These are phyloP conservation scores for Physocladia obscura DNA, from an alignment of 192 early-diverging fungal species.

Conservation along the genomic window DNA sequence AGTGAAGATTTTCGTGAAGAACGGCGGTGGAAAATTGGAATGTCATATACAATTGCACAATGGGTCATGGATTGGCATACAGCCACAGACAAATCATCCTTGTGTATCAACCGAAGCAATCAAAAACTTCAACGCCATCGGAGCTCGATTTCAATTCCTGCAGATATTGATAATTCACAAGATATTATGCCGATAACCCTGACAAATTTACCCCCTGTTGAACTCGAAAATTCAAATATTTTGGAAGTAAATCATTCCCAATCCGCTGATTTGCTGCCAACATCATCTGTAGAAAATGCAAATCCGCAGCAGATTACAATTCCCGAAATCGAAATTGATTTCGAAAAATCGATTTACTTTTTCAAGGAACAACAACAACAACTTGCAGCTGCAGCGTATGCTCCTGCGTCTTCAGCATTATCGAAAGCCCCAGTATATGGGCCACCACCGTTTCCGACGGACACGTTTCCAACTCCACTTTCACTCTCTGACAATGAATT, in stretches of 20 bases:
- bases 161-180: neutral
- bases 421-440: conserved; percentile 24
- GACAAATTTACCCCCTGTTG: neutral
- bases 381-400: neutral
- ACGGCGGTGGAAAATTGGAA: conserved; percentile 76
- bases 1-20: conserved; percentile 80
- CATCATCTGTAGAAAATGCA: neutral
- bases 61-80: conserved; percentile 77
- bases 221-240: neutral
- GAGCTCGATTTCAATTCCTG: neutral
- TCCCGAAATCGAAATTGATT: neutral
- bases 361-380: neutral
- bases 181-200: neutral
- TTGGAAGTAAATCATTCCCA: neutral
- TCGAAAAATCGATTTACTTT: neutral
- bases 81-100: conserved; percentile 58
- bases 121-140: neutral
- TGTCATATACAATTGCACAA: conserved; percentile 61
- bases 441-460: conserved; percentile 20
- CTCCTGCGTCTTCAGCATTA: conserved; percentile 33
- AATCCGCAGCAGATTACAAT: too few species aligned
- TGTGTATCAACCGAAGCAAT: conserved; percentile 64
- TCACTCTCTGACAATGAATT: neutral
- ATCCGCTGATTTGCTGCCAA: too few species aligned
- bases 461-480: conserved; percentile 16